Conservation (phyloP, 2,329 filamentous ascomycete species). For the Hypoxylon sp. region DNA sequence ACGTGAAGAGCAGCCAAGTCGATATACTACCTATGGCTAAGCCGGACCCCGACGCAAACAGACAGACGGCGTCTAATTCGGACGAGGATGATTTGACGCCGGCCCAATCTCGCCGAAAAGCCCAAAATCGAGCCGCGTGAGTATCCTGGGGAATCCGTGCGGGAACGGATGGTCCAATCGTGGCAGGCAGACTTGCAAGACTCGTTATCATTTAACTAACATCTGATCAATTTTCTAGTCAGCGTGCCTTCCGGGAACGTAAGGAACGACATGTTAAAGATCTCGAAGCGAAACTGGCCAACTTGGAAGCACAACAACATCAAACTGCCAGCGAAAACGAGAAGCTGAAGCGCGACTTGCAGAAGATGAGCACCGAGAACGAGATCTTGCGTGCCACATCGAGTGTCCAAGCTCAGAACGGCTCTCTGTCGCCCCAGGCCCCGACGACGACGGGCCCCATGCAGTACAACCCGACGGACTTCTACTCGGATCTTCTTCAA, state of each 20-base stretch:
- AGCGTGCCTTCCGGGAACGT: conserved; percentile 94
- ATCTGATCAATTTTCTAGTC: conserved; percentile 64
- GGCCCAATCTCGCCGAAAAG: conserved; percentile 69
- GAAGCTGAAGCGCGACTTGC: conserved; percentile 83
- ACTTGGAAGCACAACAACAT: conserved; percentile 79
- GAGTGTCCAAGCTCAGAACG: conserved; percentile 52
- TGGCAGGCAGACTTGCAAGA: conserved; percentile 4
- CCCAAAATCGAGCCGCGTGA: conserved; percentile 72
- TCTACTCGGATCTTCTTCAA: conserved; percentile 73
- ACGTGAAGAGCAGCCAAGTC: conserved; percentile 44
- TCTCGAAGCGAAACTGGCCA: conserved; percentile 85
- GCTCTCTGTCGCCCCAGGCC: conserved; percentile 59
- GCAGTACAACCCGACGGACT: conserved; percentile 78
- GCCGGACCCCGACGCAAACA: conserved; percentile 56
- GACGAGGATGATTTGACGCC: conserved; percentile 69
- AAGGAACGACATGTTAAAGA: conserved; percentile 96
- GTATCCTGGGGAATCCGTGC: conserved; percentile 49
- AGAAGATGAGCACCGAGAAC: conserved; percentile 89
- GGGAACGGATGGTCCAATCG: conserved; percentile 8
- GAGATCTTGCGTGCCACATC: conserved; percentile 89
- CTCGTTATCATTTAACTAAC: conserved; percentile 15
- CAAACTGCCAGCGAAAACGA: conserved; percentile 86
- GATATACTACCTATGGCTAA: conserved; percentile 56
- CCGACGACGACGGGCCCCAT: conserved; percentile 74
- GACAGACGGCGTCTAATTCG: conserved; percentile 63